Evolutionary conservation across 129 eudicot species (phyloP).

Genomic region (Saposhnikovia divaricata): DNA sequence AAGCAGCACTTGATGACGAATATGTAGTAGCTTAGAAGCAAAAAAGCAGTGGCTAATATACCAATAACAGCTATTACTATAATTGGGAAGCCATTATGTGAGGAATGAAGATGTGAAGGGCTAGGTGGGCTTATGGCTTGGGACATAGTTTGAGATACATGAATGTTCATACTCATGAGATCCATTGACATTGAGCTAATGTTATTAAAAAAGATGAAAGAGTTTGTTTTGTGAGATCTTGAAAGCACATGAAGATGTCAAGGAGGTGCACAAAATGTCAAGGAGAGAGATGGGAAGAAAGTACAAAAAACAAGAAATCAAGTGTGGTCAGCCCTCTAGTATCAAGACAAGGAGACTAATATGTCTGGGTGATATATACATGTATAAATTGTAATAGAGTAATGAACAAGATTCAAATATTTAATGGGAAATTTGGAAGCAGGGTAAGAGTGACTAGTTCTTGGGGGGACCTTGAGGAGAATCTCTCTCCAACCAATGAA

Average conservation of each 20-base stretch:
- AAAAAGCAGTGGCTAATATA: constrained; percentile 66
- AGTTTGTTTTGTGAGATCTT: constrained; percentile 36
- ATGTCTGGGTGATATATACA: neutral
- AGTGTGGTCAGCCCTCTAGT: constrained; percentile 8
- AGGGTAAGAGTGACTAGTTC: neutral
- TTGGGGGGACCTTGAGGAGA: constrained; percentile 11
- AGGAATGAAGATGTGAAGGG: constrained; percentile 21
- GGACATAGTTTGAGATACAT: constrained; percentile 12
- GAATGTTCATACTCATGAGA: constrained; percentile 9
- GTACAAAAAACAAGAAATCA: neutral
- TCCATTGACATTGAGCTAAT: constrained; percentile 20
- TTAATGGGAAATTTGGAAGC: neutral
- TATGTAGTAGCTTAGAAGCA: constrained; percentile 71
- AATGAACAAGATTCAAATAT: neutral
- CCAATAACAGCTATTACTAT: constrained; percentile 73
- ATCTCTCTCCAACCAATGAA: constrained; percentile 17
- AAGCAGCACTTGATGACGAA: constrained; percentile 91
- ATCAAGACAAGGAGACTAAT: neutral
- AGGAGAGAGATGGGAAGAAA: constrained; percentile 19
- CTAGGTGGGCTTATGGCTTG: constrained; percentile 27
- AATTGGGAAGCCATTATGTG: constrained; percentile 57
- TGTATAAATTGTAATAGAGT: neutral
- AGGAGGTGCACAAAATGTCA: constrained; percentile 15
- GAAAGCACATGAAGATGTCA: constrained; percentile 26
- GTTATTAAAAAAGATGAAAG: constrained; percentile 14